Evolutionary conservation across 257 asterid genomes (phyloP).

Genomic region (Solanum sitiens): DNA sequence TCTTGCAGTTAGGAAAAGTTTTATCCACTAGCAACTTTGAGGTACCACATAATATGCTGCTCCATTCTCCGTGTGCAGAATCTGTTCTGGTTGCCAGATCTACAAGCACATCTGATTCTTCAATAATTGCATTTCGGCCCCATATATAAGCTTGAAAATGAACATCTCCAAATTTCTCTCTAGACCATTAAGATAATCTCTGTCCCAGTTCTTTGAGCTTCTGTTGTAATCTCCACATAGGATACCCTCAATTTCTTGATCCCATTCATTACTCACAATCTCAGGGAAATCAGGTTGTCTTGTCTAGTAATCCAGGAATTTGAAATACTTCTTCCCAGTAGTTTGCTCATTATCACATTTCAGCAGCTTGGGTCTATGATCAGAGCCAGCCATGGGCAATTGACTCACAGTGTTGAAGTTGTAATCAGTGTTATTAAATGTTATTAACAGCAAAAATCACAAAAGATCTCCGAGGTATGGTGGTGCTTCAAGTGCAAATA

Average conservation of each 20-base stretch:
- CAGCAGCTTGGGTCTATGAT: too few species aligned
- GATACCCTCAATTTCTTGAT: background rate
- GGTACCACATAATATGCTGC: background rate
- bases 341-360: background rate
- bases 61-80: background rate
- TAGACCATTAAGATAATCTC: background rate
- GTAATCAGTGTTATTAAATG: too few species aligned
- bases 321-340: background rate
- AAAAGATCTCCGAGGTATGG: too few species aligned
- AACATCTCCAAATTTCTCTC: background rate
- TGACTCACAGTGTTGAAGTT: too few species aligned
- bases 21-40: background rate
- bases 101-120: background rate
- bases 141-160: background rate
- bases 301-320: background rate
- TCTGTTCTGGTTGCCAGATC: background rate
- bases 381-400: too few species aligned
- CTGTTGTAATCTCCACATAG: background rate
- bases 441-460: too few species aligned
- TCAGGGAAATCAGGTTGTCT: background rate
- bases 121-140: background rate
- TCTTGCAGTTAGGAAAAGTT: background rate
- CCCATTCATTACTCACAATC: background rate
- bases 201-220: background rate
- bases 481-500: too few species aligned